Evolutionary conservation across 2,329 filamentous ascomycete species (phyloP), one percentile per base, ranked within the genome.

Genomic region (Exophiala oligosperma): DNA sequence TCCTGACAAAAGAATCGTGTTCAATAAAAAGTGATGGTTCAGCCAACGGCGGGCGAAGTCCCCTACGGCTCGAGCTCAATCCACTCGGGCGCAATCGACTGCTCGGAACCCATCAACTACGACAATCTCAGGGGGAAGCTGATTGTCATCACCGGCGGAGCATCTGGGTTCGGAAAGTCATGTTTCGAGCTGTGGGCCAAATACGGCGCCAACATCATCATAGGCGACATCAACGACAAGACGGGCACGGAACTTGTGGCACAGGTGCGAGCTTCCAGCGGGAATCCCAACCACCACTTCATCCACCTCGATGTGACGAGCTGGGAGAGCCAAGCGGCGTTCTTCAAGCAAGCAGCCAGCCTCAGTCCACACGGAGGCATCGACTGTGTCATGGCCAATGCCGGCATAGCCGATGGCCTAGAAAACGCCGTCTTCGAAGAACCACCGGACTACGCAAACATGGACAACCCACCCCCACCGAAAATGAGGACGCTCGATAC

Each of bases 321-420:
- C 62, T 90, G 85, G 84, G 74, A 83, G 44, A 83, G 81, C 4
- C 86, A 89, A 67, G 81, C 85, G 47, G 73, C 78, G 28, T 77
- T 89, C 54, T 90, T 90, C 76, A 81, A 82, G 46, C 72, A 79
- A 53, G 85, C 85, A 2, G 74, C 77, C 38, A 73, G 75, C 52
- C 72, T 83, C 54, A 85, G 82, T 59, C 78, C 77, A 0, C 76
- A 81, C 51, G 78, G 79, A 14, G 79, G 79, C 11, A 80, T 89
- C 61, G 84, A 89, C 70, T 75, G 79, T 21, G 85, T 88, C 3
- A 83, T 89, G 47, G 84, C 86, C 60, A 88, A 88, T 67, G 87
- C 87, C 0, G 87, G 87, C 48, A 81, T 89, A 63, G 76, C 78
- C 43, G 77, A 79, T 38, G 68, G 69, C 32, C 51, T 70, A 32